Base-by-base conservation (phyloP, 352 stramenopile genomes). In the Aphanomyces cochlioides region DNA sequence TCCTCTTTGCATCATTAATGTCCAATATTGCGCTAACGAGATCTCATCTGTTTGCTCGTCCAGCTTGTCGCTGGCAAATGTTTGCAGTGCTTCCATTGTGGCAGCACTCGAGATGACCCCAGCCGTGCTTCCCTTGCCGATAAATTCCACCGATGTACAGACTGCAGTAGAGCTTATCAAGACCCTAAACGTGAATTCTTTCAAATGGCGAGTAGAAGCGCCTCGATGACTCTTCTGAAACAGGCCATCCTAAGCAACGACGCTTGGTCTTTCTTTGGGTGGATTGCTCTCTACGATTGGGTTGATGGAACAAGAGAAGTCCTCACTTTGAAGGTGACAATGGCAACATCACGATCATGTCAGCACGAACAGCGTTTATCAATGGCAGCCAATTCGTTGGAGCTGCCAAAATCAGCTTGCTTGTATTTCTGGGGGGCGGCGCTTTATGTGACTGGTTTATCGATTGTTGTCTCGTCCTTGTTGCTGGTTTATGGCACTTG, bases 281-380 rank as follows among this genome's bases (percentile, higher is more conserved):
- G 63, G 63, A 28, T 10, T 64, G 15, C 13, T 39, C n/a, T 69
- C 10, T 69, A 61, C n/a, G 63, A 40, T 13, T 69, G 63, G 63
- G 63, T 47, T 39, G 5, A 21, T 37, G 63, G 63, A 34, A 61
- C 40, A 15, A 41, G 63, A 10, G 63, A 69, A 47, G 63, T 69
- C 12, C n/a, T 69, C 21, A 41, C 8, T 69, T 69, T 21, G n/a
- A 69, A 21, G 63, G 63, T 37, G 40, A 69, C 50, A 28, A 12
- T 13, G 63, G 63, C 10, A 39, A 15, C 1, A 12, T 69, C 41
- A 69, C 47, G 2, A 10, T 47, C 28, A 69, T 69, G n/a, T 69
- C 63, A 10, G 43, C 7, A 17, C 40, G 21, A 15, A 34, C 8
- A 3, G 34, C 12, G 34, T 1, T 19, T 47, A 10, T 47, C 39